Evolutionary conservation across 2,329 filamentous ascomycete species (phyloP), one percentile per base, ranked within the genome.

Genomic region (Verticillium albo-atrum): DNA sequence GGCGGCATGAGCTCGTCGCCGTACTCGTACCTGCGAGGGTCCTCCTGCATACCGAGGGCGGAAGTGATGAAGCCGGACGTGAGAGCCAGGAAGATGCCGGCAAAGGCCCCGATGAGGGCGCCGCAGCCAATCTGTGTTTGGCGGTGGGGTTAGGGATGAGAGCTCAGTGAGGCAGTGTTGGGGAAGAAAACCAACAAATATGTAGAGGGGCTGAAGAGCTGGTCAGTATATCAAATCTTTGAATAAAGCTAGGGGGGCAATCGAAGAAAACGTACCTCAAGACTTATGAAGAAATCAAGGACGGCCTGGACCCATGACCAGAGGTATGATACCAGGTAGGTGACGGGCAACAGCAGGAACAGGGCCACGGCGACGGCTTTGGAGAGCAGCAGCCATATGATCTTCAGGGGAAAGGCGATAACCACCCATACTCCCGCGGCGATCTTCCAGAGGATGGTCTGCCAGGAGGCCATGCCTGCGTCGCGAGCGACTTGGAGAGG

Each of bases 21-120:
- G 37, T 59, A 37, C 23, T 59, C 56, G 14, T 56, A 20, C 20
- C 60, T 62, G 20, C 42, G 42, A 6, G 66, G 62, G 15, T 66
- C 64, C 25, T 73, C 70, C 32, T 72, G 71, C 64, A 83, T 73
- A 58, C 77, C 75, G 60, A 87, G 76, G 2, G 79, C 65, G 1
- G 83, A 77, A 5, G 82, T 79, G 57, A 90, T 71, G 60, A 82
- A 68, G 59, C 75, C 77, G 60, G 86, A 88, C 20, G 79, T 77
- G 57, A 84, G 73, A 67, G 84, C 81, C 51, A 92, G 72, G 20
- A 83, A 64, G 56, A 86, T 71, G 56, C 89, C 90, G 28, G 86
- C 77, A 12, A 84, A 56, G 57, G 87, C 74, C n/a, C 91, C 91
- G 57, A 91, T 79, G 20, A 90, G 72, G 32, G 84, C 80, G 7